phyloP scores from a whole-genome alignment of 257 asterid genomes.

The Nicotiana attenuata region DNA sequence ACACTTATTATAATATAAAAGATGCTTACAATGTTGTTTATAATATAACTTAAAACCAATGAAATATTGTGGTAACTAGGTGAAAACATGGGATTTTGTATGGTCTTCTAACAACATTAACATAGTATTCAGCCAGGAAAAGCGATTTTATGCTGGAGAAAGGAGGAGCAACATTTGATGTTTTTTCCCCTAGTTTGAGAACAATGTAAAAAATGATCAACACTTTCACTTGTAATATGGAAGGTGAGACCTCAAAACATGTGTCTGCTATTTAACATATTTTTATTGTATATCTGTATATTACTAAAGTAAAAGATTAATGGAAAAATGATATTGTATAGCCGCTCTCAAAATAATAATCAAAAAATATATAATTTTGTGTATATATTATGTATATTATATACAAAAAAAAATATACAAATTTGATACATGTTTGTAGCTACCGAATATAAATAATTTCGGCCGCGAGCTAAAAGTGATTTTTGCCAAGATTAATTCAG shows the following conservation, averaged over 20 bases:
- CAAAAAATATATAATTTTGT: too few relatives aligned
- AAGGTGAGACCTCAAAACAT: not conserved
- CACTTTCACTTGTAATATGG: not conserved
- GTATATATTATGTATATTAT: too few relatives aligned
- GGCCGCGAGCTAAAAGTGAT: too few relatives aligned
- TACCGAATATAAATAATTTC: too few relatives aligned
- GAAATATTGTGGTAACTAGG: not conserved
- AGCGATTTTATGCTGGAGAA: not conserved
- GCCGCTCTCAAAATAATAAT: too few relatives aligned
- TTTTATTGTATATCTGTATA: not conserved
- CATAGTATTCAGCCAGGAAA: not conserved
- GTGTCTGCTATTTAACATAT: not conserved
- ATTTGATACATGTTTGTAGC: too few relatives aligned
- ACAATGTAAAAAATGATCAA: not conserved
- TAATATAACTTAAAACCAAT: not conserved
- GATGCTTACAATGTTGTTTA: too few relatives aligned
- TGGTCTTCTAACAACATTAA: not conserved
- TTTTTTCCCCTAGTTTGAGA: not conserved
- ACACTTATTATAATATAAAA: too few relatives aligned
- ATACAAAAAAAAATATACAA: too few relatives aligned
- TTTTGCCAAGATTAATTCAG: too few relatives aligned
- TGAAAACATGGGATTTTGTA: conserved; percentile 3
- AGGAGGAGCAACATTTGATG: not conserved
- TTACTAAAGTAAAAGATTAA: not conserved
- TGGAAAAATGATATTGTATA: too few relatives aligned